Conservation (phyloP, 371 early-diverging fungal genomes). For the Gilbertella persicaria region DNA sequence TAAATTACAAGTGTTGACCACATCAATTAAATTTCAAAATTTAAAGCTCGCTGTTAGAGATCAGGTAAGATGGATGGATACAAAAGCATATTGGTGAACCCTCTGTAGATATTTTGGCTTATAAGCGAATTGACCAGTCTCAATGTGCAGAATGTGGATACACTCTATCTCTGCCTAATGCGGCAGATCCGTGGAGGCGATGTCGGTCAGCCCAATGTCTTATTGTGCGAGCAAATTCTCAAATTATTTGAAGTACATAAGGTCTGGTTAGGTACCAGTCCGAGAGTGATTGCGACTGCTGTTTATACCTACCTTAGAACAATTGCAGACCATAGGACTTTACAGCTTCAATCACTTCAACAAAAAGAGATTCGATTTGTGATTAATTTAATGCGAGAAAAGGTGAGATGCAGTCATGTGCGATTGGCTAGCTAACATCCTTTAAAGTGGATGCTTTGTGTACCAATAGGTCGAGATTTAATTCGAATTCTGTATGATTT, state of each 20-base stretch:
- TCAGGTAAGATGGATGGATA: conserved; percentile 37
- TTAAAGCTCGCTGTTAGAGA: conserved; percentile 43
- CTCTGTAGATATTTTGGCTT: conserved; percentile 62
- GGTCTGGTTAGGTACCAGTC: conserved; percentile 49
- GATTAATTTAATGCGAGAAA: conserved; percentile 55
- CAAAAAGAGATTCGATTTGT: conserved; percentile 60
- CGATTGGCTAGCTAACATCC: neutral
- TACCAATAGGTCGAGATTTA: conserved; percentile 70
- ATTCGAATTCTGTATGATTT: conserved; percentile 73
- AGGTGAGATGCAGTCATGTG: conserved; percentile 25
- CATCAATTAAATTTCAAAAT: conserved; percentile 46
- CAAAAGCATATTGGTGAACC: neutral
- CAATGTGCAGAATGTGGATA: conserved; percentile 55
- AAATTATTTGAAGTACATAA: conserved; percentile 51
- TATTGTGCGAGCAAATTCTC: conserved; percentile 56
- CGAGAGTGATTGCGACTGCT: conserved; percentile 55
- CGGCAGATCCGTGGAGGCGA: conserved; percentile 73
- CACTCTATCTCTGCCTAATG: conserved; percentile 53
- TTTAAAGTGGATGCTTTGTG: conserved; percentile 59
- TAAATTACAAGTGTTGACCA: conserved; percentile 52
- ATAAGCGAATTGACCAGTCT: conserved; percentile 56
- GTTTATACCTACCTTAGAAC: conserved; percentile 63
- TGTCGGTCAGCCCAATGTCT: conserved; percentile 45
- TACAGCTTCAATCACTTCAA: conserved; percentile 41
- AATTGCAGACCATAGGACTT: conserved; percentile 63